Evolutionary conservation across 225 moss, liverwort and hornwort genomes (phyloP).

Genomic region (Takakia lepidozioides): DNA sequence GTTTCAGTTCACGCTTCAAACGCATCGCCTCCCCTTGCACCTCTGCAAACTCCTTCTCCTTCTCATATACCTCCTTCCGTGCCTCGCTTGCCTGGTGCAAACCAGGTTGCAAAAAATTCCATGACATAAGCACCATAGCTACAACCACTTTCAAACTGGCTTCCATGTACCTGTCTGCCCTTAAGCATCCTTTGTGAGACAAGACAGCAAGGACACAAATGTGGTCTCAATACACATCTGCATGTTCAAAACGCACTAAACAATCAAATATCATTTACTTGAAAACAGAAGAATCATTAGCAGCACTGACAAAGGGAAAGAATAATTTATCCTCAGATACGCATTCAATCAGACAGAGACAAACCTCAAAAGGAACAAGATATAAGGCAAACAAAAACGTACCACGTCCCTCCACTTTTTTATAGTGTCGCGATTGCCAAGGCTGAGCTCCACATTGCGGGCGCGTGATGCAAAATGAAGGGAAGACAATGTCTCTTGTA

Average conservation of each 20-base stretch:
- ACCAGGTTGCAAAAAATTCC: not conserved
- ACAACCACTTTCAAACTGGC: too few relatives aligned
- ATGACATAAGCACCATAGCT: not conserved
- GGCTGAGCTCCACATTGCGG: conserved; percentile 47
- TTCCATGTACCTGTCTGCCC: too few relatives aligned
- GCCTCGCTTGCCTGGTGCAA: conserved; percentile 44
- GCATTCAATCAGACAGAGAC: too few relatives aligned
- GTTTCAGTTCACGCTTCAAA: conserved; percentile 65
- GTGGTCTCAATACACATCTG: too few relatives aligned
- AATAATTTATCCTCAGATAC: too few relatives aligned
- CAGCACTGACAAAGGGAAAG: too few relatives aligned
- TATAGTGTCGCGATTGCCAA: conserved; percentile 49
- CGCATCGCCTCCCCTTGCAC: conserved; percentile 71
- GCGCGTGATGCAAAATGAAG: conserved; percentile 75
- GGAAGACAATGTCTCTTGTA: conserved; percentile 72
- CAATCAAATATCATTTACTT: not conserved
- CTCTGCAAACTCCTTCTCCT: conserved; percentile 55
- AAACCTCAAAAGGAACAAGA: too few relatives aligned
- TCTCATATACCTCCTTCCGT: conserved; percentile 51
- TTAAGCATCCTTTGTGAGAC: too few relatives aligned
- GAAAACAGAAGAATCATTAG: too few relatives aligned
- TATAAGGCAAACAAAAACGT: conserved; percentile 9
- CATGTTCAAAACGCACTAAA: too few relatives aligned
- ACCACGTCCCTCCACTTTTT: conserved; percentile 68
- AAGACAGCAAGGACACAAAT: too few relatives aligned